Conservation (phyloP, 768 basidiomycete genomes). For the Phaeotremella fagi region DNA sequence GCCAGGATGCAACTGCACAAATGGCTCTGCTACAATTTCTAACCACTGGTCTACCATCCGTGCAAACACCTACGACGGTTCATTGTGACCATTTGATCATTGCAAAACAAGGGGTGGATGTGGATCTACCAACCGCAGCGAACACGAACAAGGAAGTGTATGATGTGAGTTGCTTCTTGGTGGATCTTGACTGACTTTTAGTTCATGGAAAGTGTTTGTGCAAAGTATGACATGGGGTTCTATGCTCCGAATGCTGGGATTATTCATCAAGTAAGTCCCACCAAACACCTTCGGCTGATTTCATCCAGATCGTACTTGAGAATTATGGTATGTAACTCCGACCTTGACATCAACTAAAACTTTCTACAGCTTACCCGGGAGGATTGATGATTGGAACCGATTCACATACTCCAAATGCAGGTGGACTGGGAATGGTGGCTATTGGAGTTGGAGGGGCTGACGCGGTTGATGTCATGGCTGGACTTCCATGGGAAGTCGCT, state of each 20-base stretch:
- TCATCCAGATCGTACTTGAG: slow-evolving; percentile 74
- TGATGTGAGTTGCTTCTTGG: no score
- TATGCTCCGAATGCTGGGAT: slow-evolving; percentile 99
- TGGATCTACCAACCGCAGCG: slow-evolving; percentile 88
- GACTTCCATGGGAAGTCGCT: slow-evolving; percentile 97
- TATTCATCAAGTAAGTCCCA: slow-evolving; percentile 52
- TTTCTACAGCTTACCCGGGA: no score
- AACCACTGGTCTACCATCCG: slow-evolving; percentile 97
- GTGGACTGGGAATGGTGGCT: slow-evolving; percentile 98
- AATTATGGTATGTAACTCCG: slow-evolving; percentile 99
- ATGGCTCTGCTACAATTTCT: slow-evolving; percentile 99
- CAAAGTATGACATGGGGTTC: slow-evolving; percentile 98
- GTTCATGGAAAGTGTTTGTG: slow-evolving; percentile 95
- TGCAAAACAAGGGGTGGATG: slow-evolving; percentile 86
- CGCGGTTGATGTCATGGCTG: slow-evolving; percentile 98
- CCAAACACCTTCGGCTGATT: not conserved
- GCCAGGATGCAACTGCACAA: slow-evolving; percentile 54
- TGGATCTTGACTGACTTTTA: no score
- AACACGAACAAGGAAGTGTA: slow-evolving; percentile 97
- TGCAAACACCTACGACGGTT: slow-evolving; percentile 94
- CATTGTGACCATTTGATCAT: slow-evolving; percentile 99
- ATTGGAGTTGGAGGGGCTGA: slow-evolving; percentile 99
- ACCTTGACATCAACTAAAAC: no score
- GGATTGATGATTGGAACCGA: slow-evolving; percentile 99
- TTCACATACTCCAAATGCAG: slow-evolving; percentile 98